Evolutionary conservation across 352 stramenopile genomes (phyloP).

Genomic region (Phytopythium vexans): DNA sequence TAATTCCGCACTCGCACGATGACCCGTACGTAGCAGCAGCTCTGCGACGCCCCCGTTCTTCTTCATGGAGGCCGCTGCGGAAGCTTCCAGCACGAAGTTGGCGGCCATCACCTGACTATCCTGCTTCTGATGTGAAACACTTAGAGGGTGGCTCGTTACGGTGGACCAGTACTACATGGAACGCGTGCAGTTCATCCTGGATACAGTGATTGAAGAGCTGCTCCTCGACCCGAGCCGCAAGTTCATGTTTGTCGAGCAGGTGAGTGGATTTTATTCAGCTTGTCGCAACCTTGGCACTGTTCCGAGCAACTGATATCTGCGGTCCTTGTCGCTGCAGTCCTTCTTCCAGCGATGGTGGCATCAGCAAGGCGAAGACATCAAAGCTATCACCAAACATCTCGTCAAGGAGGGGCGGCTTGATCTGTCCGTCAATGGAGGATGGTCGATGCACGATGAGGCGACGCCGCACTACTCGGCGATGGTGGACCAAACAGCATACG

Average conservation of each 20-base stretch:
- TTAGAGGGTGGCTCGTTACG: constrained; percentile 92
- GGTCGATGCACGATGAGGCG: constrained; percentile 99
- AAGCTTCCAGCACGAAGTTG: too few relatives aligned
- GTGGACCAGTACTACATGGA: constrained; percentile 97
- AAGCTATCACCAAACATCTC: constrained; percentile 79
- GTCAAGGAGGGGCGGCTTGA: constrained; percentile 90
- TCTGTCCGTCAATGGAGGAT: constrained; percentile 95
- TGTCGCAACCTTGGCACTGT: too few relatives aligned
- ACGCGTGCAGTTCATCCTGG: constrained; percentile 94
- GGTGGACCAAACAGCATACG: constrained; percentile 98
- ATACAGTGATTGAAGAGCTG: constrained; percentile 89
- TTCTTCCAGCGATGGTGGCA: constrained; percentile 98
- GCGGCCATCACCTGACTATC: too few relatives aligned
- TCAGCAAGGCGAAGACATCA: constrained; percentile 76
- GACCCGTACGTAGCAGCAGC: constrained; percentile 57
- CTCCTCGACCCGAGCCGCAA: constrained; percentile 86
- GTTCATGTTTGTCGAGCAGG: constrained; percentile 93
- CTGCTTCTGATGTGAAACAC: too few relatives aligned
- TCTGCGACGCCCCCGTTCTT: background rate
- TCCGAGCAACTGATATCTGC: too few relatives aligned
- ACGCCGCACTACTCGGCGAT: constrained; percentile 96
- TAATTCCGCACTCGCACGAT: constrained; percentile 97
- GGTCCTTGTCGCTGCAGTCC: constrained; percentile 23
- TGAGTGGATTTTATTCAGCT: too few relatives aligned
- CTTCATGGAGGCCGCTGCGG: background rate